phyloP scores from a whole-genome alignment of 345 rosid genomes.

The Zanthoxylum bungeanum region DNA sequence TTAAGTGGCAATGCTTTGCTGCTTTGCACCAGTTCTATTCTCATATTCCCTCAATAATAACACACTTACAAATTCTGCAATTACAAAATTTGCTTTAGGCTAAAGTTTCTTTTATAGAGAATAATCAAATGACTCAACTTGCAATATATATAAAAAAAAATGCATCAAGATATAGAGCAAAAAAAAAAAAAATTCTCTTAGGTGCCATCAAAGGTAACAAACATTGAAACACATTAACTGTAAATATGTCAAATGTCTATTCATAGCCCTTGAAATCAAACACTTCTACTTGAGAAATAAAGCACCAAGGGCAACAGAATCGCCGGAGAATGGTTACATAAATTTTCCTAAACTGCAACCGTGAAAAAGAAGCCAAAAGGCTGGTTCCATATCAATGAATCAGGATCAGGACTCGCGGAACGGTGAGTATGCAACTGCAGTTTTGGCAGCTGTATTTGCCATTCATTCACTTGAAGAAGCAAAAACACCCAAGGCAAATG shows the following conservation, averaged over 20 bases:
- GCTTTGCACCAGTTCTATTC: too few species aligned
- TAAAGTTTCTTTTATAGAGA: not conserved
- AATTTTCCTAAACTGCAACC: slow-evolving; percentile 8
- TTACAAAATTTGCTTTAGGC: not conserved
- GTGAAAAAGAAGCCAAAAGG: slow-evolving; percentile 9
- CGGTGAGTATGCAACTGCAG: slow-evolving; percentile 22
- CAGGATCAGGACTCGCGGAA: slow-evolving; percentile 16
- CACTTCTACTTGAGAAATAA: not conserved
- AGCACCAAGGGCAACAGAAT: not conserved
- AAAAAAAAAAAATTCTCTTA: not conserved
- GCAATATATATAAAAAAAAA: not conserved
- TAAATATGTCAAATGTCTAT: not conserved
- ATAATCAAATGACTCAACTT: slow-evolving; percentile 5
- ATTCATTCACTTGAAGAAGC: slow-evolving; percentile 29
- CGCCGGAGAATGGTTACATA: slow-evolving; percentile 4
- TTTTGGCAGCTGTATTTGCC: slow-evolving; percentile 38
- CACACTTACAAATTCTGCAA: not conserved
- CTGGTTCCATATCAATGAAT: not conserved
- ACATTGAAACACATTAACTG: not conserved
- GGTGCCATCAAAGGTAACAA: not conserved
- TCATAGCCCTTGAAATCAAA: not conserved
- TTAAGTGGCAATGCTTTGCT: too few species aligned
- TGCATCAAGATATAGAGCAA: not conserved
- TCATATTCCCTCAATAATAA: not conserved
- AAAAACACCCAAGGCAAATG: not conserved